Base-by-base conservation (phyloP, 1,139 yeast genomes). In the Taphrina deformans region DNA sequence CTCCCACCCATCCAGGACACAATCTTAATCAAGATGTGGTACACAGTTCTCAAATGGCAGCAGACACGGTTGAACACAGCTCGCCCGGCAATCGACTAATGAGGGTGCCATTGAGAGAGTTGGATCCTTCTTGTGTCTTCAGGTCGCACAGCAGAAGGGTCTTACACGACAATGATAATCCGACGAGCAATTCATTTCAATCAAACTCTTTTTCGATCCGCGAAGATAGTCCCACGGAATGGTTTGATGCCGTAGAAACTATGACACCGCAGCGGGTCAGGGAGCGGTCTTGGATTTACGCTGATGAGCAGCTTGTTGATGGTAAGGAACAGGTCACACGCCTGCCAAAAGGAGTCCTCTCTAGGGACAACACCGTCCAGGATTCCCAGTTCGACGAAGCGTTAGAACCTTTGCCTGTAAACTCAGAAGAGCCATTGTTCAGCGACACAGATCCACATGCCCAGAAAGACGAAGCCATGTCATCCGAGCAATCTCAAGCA, bases 331-430 rank as follows among this genome's bases (percentile, higher is more conserved):
- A 14, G 16, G 48, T 23, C 31, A 38, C 46, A 7, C 18, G 6
- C 1, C 18, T 38, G 16, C n/a, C 41, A 7, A 18, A 7, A 2
- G 23, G 48, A 23, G 24, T n/a, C 3, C 48, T 44, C 12, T 10
- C 14, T 3, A 44, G 48, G n/a, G 27, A 24, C 18, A 44, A 23
- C 27, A 38, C 40, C 9, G 46, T 53, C 5, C 41, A 53, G 23
- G 58, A 53, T 16, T 53, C 58, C 3, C 58, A 53, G 3, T 53
- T 14, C 26, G 46, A 53, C 18, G 58, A 53, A 16, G 14, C 21
- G 2, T 24, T 53, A 9, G 48, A 35, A 14, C 24, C 48, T 16
- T 12, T 40, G 48, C 38, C 58, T 14, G 16, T 21, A 14, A 10
- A 14, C 18, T 38, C 41, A n/a, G 41, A 7, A 38, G 41, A 38